Conservation (phyloP, 176 grass and related monocot genomes). For the Poa annua region DNA sequence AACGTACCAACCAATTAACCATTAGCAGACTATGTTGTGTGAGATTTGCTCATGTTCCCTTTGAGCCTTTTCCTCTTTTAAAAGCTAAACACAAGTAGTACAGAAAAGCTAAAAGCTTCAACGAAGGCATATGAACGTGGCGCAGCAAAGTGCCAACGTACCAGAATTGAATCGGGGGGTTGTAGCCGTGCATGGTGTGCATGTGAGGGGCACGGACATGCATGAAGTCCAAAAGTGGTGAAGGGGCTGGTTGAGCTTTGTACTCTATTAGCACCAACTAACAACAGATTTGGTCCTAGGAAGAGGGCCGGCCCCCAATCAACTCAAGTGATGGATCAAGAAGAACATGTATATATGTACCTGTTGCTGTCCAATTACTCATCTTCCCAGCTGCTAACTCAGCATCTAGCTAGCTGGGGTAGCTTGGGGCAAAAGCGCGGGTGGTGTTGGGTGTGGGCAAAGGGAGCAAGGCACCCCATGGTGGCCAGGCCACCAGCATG, state of each 20-base stretch:
- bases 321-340: neutral
- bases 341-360: slow-evolving; percentile 23
- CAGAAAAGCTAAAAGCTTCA: slow-evolving; percentile 2
- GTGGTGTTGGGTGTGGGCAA: slow-evolving; percentile 12
- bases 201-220: slow-evolving; percentile 46
- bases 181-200: slow-evolving; percentile 34
- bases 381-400: slow-evolving; percentile 38
- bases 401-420: too few species aligned
- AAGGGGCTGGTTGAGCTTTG: slow-evolving; percentile 33
- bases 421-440: neutral
- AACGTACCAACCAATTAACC: too few species aligned
- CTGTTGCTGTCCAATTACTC: slow-evolving; percentile 54
- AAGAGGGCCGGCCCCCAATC: neutral
- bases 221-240: slow-evolving; percentile 52
- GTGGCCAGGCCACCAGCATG: slow-evolving; percentile 39
- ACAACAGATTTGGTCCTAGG: neutral
- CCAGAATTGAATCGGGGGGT: neutral
- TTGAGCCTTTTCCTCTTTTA: neutral
- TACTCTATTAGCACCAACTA: slow-evolving; percentile 32
- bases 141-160: neutral
- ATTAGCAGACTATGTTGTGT: neutral
- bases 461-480: slow-evolving; percentile 46
- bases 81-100: slow-evolving; percentile 23
- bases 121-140: neutral
- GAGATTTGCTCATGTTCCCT: neutral